A percentile compares a stretch with the other conserved stretches of the same genome.
Conservation (phyloP, 768 basidiomycete genomes). For the Lactarius trivialis region DNA sequence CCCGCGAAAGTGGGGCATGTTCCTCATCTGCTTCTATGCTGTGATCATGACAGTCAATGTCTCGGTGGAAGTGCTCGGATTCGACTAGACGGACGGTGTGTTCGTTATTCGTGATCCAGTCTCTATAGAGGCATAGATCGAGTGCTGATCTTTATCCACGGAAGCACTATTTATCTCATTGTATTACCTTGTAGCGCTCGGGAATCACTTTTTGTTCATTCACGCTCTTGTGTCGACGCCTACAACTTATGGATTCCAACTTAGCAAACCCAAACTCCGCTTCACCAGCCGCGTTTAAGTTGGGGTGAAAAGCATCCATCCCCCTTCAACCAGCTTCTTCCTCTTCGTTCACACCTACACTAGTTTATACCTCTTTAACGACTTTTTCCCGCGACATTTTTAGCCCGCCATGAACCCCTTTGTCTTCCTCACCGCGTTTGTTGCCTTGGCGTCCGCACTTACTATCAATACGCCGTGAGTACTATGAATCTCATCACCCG, state of each 20-base stretch:
- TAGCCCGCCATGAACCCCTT: constrained; percentile 35
- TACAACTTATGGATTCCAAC: constrained; percentile 12
- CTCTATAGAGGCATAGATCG: not conserved
- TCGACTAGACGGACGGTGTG: constrained; percentile 6
- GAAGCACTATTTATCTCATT: not conserved
- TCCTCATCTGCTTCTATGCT: constrained; percentile 68
- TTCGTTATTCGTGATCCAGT: not conserved
- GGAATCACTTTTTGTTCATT: not conserved
- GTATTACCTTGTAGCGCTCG: constrained; percentile 11
- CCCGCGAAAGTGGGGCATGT: constrained; percentile 73
- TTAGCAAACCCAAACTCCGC: constrained; percentile 21
- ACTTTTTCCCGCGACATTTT: constrained; percentile 5
- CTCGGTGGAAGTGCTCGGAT: constrained; percentile 56
- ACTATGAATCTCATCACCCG: not conserved
- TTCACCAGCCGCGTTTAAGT: constrained; percentile 15
- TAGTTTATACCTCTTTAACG: constrained; percentile 9
- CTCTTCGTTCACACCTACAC: constrained; percentile 5
- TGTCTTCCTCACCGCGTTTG: constrained; percentile 28
- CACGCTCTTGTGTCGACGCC: not conserved
- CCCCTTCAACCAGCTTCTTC: constrained; percentile 2
- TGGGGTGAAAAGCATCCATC: constrained; percentile 3
- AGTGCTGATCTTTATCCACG: constrained; percentile 4
- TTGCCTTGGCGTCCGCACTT: constrained; percentile 32
- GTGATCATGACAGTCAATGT: constrained; percentile 75
- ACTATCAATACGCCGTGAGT: constrained; percentile 69